Evolutionary conservation across 2,329 filamentous ascomycete species (phyloP), one percentile per base, ranked within the genome.

Genomic region (Torrubiellomyces zombiae): DNA sequence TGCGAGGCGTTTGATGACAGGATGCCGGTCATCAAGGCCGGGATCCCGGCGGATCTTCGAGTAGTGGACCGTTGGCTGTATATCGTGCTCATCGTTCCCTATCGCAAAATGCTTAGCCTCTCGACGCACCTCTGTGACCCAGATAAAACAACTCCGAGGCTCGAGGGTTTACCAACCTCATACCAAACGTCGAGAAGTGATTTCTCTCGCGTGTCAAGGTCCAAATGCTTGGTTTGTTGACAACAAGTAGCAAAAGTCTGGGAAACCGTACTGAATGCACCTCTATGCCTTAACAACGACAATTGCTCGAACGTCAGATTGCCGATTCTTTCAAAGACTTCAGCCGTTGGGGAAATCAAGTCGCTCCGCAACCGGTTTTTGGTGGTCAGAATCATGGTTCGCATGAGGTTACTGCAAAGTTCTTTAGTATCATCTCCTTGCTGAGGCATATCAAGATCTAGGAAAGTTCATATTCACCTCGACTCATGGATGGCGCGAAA

Each of bases 401-500:
- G 67, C 46, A 86, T 59, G 4, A 91, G 54, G 28, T 81, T 72
- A 47, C 82, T 89, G 32, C 47, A 7, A 15, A 24, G 9, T 33
- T 10, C 18, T 16, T 12, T 16, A 21, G 3, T 5, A 11, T 13
- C 12, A 12, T 18, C 13, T 11, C 7, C 4, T 10, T 13, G 19
- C 10, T 11, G 17, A n/a, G n/a, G n/a, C n/a, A n/a, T n/a, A n/a
- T 3, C 4, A n/a, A 13, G 12, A 14, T n/a, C n/a, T n/a, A n/a
- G n/a, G n/a, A n/a, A n/a, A n/a, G 19, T 8, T 2, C 14, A 7
- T 3, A 28, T 51, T 32, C 55, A 82, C 77, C 81, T 93, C 14
- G 85, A 81, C 51, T 98, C 89, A 33, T 93, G 86, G n/a, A 94
- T 61, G 5, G 83, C 81, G 38, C 89, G 71, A 65, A 93, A 98